Evolutionary conservation across 176 grass and related monocot genomes (phyloP), one percentile per base, ranked within the genome.

Genomic region (Bothriochloa decipiens): DNA sequence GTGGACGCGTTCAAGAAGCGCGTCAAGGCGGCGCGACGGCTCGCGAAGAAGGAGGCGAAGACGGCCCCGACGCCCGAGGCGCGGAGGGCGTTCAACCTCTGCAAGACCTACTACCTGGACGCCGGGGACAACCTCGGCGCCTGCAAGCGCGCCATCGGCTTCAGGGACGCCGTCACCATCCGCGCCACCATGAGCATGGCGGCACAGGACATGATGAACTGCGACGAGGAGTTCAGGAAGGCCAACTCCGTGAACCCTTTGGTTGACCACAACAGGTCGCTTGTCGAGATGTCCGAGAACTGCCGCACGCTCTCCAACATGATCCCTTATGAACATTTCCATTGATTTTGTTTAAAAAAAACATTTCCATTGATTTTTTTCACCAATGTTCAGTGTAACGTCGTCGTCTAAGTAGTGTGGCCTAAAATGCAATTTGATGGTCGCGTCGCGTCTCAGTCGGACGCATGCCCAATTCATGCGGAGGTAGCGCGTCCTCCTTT

Each of bases 131-230:
- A 86, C 79, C 67, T 90, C 1, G 84, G 84, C 12, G 84, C 84
- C 1, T 64, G 79, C 8, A 69, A 76, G 16, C 74, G 80, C 28
- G 84, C 88, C 84, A 83, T 90, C 60, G 29, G 17, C 15, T 79
- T 83, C 74, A 79, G 46, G 80, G 88, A 90, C 68, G 74, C 35
- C 67, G 18, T 45, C 80, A 86, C 84, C 74, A 74, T 90, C 68
- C 84, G 88, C 13, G 88, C 84, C 74, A 86, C 85, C 11, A 83
- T 90, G 88, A 20, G 80, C 74, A 86, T 90, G 84, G 84, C 49
- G 80, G 47, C 28, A 12, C 88, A 86, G 74, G 88, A 90, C 80
- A 73, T 86, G 84, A 29, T 68, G 37, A 55, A 66, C n/a, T 90
- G 84, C 68, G 74, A 90, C 60, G 84, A 90, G 80, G 26, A 86